A percentile compares a stretch with the other conserved stretches of the same genome.
phyloP scores from a whole-genome alignment of 2,329 filamentous ascomycete genomes.

The Stemphylium vesicarium region DNA sequence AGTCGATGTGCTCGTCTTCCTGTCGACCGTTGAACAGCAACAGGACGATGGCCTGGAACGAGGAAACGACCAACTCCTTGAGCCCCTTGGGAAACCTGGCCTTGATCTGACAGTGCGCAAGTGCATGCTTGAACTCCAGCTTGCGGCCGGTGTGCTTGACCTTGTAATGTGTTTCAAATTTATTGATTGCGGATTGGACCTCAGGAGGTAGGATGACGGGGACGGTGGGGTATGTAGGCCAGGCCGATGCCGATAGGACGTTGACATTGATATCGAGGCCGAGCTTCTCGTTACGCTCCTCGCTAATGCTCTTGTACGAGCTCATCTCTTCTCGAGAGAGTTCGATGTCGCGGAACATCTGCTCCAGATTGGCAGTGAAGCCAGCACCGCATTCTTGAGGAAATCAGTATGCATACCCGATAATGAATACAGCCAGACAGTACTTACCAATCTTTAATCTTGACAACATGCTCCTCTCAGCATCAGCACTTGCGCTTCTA shows the following conservation, averaged over 20 bases:
- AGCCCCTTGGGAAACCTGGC: conserved; percentile 78
- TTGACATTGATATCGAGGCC: conserved; percentile 80
- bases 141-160: conserved; percentile 86
- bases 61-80: conserved; percentile 90
- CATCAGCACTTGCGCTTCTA: conserved; percentile 90
- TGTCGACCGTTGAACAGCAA: conserved; percentile 82
- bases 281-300: conserved; percentile 64
- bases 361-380: conserved; percentile 96
- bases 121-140: conserved; percentile 87
- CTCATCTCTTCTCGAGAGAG: conserved; percentile 90
- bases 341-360: conserved; percentile 99
- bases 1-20: conserved; percentile 70
- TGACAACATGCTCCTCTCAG: conserved; percentile 92
- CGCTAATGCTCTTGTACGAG: conserved; percentile 76
- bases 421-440: not conserved
- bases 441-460: conserved; percentile 74
- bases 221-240: conserved; percentile 88
- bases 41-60: conserved; percentile 89
- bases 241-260: conserved; percentile 88
- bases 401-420: conserved; percentile 14
- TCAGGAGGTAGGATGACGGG: conserved; percentile 75
- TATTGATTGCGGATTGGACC: conserved; percentile 76
- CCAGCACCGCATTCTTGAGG: conserved; percentile 80
- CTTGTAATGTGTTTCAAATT: conserved; percentile 86
- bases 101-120: conserved; percentile 88